Percentiles rank a stretch among this genome's conserved stretches.
phyloP scores from a whole-genome alignment of 345 rosid species.

The Hibiscus syriacus region DNA sequence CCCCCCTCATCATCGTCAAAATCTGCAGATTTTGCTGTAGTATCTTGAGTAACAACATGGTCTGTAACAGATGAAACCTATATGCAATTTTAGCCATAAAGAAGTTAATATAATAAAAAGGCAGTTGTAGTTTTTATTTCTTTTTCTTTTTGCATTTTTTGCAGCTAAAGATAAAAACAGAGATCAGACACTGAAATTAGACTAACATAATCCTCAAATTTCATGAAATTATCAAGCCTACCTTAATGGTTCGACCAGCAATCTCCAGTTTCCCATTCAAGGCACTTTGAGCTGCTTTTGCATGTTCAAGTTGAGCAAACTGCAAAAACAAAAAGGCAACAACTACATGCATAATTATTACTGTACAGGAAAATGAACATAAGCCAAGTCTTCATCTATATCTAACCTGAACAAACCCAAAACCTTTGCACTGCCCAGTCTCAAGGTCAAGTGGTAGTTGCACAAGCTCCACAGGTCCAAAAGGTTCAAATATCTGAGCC shows the following conservation, averaged over 20 bases:
- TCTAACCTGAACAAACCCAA: constrained; percentile 86
- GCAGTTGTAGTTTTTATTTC: neutral
- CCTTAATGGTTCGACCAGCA: constrained; percentile 85
- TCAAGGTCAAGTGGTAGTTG: constrained; percentile 89
- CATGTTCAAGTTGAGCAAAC: constrained; percentile 91
- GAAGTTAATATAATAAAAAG: neutral
- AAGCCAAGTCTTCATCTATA: constrained; percentile 6
- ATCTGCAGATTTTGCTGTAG: constrained; percentile 70
- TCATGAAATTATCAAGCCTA: constrained; percentile 17
- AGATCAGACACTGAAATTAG: neutral
- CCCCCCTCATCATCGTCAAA: constrained; percentile 97
- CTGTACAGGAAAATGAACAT: neutral
- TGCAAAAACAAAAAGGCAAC: constrained; percentile 17
- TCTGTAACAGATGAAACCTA: constrained; percentile 91
- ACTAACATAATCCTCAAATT: neutral
- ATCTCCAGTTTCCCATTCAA: constrained; percentile 92
- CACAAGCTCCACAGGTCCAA: constrained; percentile 91
- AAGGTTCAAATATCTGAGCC: constrained; percentile 78
- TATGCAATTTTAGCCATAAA: constrained; percentile 3
- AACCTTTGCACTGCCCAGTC: constrained; percentile 95
- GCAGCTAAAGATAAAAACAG: neutral
- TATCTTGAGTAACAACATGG: constrained; percentile 71
- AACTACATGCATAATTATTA: neutral
- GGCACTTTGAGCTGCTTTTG: constrained; percentile 77
- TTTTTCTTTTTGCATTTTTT: neutral